Evolutionary conservation across 768 basidiomycete species (phyloP), one percentile per base, ranked within the genome.

Genomic region (Mycena capillaripes): DNA sequence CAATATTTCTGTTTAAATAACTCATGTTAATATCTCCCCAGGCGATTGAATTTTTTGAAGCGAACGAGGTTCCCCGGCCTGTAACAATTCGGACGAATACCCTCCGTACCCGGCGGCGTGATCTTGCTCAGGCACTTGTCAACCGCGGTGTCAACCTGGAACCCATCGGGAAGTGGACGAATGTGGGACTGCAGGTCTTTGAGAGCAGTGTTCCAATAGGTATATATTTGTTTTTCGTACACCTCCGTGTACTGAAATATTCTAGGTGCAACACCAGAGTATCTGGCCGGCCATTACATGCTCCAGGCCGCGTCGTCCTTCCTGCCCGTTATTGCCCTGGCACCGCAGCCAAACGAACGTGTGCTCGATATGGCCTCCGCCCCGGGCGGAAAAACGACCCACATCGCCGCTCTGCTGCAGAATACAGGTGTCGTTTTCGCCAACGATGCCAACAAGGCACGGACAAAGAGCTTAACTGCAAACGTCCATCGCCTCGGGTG

Each of bases 201-300:
- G 97, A 98, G 84, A 95, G 94, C 74, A 92, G 90, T 71, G 97
- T 99, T 2, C 98, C 98, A 0, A 95, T 99, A 72, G 97, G 95
- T 90, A 12, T n/a, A n/a, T n/a, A 77, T 60, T 79, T 72, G 56
- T 23, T 58, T 23, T 21, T n/a, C 34, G 53, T 32, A n/a, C 27
- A 23, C 23, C n/a, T 53, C 59, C 36, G 25, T 46, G 48, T 32
- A 68, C 48, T 59, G 30, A 69, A 44, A 53, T 56, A 25, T 30
- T 40, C 48, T 75, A 92, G 92, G 95, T 80, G 98, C 98, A 8
- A 99, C 98, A 2, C 98, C 98, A 14, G 98, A 99, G 84, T 99
- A 99, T 83, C 91, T 99, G 44, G 97, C 98, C 0, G 98, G 98
- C 3, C 97, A 99, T 80, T 99, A 99, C 83, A 99, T 99, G 95